Evolutionary conservation across 345 rosid species (phyloP), one percentile per base, ranked within the genome.

Genomic region (Melaleuca quinquenervia): DNA sequence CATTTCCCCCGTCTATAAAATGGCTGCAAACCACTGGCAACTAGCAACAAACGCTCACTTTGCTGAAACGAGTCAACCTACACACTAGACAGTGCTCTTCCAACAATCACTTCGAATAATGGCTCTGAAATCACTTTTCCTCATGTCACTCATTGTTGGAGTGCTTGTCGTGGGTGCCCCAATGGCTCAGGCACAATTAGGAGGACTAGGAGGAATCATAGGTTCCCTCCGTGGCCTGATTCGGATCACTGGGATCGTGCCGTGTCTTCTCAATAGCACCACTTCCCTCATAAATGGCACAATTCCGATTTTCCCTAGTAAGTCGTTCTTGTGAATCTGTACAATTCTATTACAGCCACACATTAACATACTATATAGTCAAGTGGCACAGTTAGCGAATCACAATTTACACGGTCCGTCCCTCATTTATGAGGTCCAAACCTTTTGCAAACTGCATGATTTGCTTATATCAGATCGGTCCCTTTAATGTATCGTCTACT

Each of bases 151-250:
- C 70, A 58, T 86, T 48, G 53, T 87, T 10, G 82, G 29, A 74
- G 54, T 52, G 82, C 87, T 87, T 27, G 52, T 83, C 55, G 12
- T 82, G 60, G 70, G 88, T 22, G 88, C 89, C 56, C 90, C 91
- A 56, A 48, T 87, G 51, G 91, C 91, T 16, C 86, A 93, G 48
- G 95, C 94, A n/a, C 95, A 94, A 86, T 86, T 92, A 56, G 94
- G 93, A 41, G 83, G 85, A 27, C 44, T 89, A 27, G 80, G 86
- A 7, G 94, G 94, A 27, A 85, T 87, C 24, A 52, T 89, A 32
- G 82, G 86, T 8, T 85, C 87, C 45, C 89, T 91, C 70, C 88
- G 91, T 18, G 91, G 91, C n/a, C 83, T 91, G 87, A 84, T 90
- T 86, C 87, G 49, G 48, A 89, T 95, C 87, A 86, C 88, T 49